Conservation (phyloP, 768 basidiomycete genomes). For the Pleurotus giganteus region DNA sequence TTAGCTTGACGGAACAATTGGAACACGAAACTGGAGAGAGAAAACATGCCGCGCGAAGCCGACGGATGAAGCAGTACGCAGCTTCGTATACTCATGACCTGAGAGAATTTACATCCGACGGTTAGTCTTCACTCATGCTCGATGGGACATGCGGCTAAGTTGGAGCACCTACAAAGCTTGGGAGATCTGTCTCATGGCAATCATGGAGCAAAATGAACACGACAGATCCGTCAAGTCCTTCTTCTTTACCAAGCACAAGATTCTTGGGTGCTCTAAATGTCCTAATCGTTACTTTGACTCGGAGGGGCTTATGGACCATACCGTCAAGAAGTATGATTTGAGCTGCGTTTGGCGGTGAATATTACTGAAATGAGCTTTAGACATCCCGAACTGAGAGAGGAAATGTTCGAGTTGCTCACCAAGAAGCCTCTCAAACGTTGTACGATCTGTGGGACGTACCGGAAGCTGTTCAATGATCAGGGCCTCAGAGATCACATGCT, state of each 20-base stretch:
- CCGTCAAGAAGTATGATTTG: not conserved
- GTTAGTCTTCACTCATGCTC: not conserved
- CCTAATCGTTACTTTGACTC: conserved; percentile 3
- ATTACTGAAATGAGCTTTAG: not conserved
- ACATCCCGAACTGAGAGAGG: conserved; percentile 1
- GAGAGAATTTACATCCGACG: not conserved
- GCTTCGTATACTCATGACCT: not conserved
- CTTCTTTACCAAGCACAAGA: conserved; percentile 2
- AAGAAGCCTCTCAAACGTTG: conserved; percentile 2
- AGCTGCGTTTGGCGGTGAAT: not conserved
- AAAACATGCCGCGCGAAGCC: not conserved
- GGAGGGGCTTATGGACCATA: conserved; percentile 6
- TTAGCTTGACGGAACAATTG: not conserved
- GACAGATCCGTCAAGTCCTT: not conserved
- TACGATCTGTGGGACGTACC: not conserved
- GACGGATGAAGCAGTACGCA: not conserved
- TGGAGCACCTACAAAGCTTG: not conserved
- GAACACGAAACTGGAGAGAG: not conserved
- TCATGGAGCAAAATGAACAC: not conserved
- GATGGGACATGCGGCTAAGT: too few relatives aligned
- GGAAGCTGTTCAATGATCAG: not conserved
- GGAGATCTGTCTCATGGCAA: not conserved
- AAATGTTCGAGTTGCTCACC: not conserved
- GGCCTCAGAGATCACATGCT: not conserved
- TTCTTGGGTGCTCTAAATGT: not conserved